A percentile compares a stretch with the other conserved stretches of the same genome.
Conservation (phyloP, 192 early-diverging fungal genomes). For the Coemansia sp. region DNA sequence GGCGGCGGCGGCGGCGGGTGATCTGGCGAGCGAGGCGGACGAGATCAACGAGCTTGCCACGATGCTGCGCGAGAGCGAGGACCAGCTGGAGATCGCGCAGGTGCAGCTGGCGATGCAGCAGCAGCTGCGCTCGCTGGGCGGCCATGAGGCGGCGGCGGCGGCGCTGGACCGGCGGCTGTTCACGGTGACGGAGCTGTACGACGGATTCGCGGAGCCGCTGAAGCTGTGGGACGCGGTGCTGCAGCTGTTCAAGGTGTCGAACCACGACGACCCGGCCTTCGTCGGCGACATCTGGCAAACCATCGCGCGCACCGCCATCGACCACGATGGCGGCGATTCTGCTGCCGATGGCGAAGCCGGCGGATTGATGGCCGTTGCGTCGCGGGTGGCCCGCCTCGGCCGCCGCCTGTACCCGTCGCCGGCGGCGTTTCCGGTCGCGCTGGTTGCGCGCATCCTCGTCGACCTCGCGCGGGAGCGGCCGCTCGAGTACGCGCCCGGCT, state of each 20-base stretch:
- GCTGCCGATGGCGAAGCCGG: conserved; percentile 18
- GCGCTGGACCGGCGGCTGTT: conserved; percentile 31
- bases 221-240: conserved; percentile 55
- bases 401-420: conserved; percentile 41
- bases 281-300: conserved; percentile 38
- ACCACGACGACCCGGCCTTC: conserved; percentile 50
- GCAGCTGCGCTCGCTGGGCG: conserved; percentile 14
- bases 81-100: conserved; percentile 62
- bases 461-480: conserved; percentile 20
- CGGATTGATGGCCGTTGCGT: conserved; percentile 29
- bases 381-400: conserved; percentile 30
- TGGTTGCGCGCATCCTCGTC: conserved; percentile 23
- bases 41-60: conserved; percentile 45
- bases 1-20: neutral
- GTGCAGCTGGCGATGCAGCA: conserved; percentile 58
- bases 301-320: conserved; percentile 32
- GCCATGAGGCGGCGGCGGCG: conserved; percentile 12
- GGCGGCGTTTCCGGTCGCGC: conserved; percentile 35
- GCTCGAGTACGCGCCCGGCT: conserved; percentile 7
- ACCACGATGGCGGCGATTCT: neutral
- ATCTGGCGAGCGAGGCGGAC: conserved; percentile 23
- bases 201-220: conserved; percentile 57
- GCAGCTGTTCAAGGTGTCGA: conserved; percentile 60
- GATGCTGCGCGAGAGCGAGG: conserved; percentile 58
- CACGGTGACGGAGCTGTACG: conserved; percentile 53